Evolutionary conservation across 2,329 filamentous ascomycete genomes (phyloP).

Genomic region (Cyphellophora attinorum): DNA sequence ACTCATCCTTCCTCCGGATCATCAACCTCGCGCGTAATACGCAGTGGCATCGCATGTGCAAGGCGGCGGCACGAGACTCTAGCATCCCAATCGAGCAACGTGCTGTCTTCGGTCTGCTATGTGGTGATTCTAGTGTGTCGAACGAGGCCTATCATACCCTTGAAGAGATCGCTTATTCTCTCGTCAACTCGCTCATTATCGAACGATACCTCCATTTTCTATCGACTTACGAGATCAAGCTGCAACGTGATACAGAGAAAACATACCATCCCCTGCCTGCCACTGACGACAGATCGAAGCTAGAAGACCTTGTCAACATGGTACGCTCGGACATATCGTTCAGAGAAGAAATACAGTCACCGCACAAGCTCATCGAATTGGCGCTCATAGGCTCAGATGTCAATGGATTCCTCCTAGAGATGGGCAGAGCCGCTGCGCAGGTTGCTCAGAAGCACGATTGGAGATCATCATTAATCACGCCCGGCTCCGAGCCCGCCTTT

Average conservation of each 20-base stretch:
- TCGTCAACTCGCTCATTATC: constrained; percentile 78
- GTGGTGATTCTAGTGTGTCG: constrained; percentile 71
- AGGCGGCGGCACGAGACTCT: constrained; percentile 47
- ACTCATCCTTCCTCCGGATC: constrained; percentile 19
- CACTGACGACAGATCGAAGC: constrained; percentile 5
- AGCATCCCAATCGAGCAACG: constrained; percentile 64
- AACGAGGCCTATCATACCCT: constrained; percentile 67
- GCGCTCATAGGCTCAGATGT: constrained; percentile 33
- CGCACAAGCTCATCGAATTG: constrained; percentile 34
- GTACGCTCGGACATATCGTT: constrained; percentile 3
- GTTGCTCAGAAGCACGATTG: constrained; percentile 30
- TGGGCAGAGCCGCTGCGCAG: constrained; percentile 32
- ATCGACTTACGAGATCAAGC: constrained; percentile 31
- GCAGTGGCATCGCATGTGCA: constrained; percentile 13
- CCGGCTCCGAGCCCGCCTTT: background rate
- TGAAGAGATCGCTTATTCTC: constrained; percentile 79
- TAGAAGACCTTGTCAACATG: background rate
- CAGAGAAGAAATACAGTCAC: constrained; percentile 30
- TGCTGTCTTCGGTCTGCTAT: constrained; percentile 83
- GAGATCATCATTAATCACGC: background rate
- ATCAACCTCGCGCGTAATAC: constrained; percentile 15
- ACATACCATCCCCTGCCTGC: constrained; percentile 9
- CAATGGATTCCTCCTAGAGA: constrained; percentile 29
- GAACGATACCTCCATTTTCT: constrained; percentile 67
- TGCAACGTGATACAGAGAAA: constrained; percentile 33